phyloP scores from a whole-genome alignment of 768 basidiomycete genomes.

The Leccinum barrowsii region DNA sequence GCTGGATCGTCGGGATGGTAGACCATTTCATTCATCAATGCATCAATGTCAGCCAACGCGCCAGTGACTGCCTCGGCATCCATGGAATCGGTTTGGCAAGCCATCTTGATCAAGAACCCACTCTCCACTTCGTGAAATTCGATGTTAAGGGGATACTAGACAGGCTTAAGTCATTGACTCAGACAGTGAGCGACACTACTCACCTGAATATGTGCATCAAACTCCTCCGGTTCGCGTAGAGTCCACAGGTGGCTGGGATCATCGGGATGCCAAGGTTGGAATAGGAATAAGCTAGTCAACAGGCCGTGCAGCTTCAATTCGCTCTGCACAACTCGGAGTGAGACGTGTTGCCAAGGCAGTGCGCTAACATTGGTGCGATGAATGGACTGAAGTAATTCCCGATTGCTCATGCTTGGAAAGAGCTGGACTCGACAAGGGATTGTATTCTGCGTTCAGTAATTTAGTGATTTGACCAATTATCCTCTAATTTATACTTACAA shows the following conservation, averaged over 20 bases:
- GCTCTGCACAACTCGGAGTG: too few species aligned
- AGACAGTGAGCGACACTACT: too few species aligned
- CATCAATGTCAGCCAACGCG: constrained; percentile 17
- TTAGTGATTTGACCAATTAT: too few species aligned
- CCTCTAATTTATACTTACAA: constrained; percentile 32
- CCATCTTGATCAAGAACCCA: constrained; percentile 35
- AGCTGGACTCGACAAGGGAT: constrained; percentile 40
- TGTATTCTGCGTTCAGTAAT: too few species aligned
- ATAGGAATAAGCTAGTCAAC: too few species aligned
- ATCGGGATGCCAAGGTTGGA: too few species aligned
- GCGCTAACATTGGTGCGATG: constrained; percentile 38
- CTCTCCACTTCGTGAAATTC: constrained; percentile 22
- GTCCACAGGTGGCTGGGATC: too few species aligned
- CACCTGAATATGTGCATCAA: too few species aligned
- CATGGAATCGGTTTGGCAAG: constrained; percentile 33
- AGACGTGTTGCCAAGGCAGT: constrained; percentile 39
- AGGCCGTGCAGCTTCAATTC: too few species aligned
- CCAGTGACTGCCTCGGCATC: constrained; percentile 17
- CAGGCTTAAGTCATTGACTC: too few species aligned
- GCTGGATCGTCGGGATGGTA: constrained; percentile 16
- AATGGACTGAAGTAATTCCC: constrained; percentile 34
- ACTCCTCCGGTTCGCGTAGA: too few species aligned
- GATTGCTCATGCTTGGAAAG: constrained; percentile 22
- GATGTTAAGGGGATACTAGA: too few species aligned
- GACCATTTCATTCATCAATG: constrained; percentile 19